Evolutionary conservation across 202 grass and related monocot species (phyloP).

Genomic region (Zizania palustris): DNA sequence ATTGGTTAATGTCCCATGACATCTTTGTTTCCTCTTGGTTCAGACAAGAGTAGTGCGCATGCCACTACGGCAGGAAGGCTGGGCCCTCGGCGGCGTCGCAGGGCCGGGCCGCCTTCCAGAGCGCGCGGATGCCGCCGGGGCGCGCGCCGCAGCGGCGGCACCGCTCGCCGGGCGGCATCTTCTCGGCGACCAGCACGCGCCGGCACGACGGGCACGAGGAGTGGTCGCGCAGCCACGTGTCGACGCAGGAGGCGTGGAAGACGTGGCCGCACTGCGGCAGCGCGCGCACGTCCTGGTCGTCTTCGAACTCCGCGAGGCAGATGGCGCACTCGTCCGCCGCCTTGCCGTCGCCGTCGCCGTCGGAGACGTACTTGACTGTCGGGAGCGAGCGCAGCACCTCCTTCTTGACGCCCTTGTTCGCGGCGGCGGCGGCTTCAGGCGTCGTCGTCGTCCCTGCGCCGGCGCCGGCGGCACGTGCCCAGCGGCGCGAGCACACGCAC

Average conservation of each 20-base stretch:
- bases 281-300: conserved; percentile 64
- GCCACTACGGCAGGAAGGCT: conserved; percentile 23
- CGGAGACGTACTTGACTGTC: conserved; percentile 52
- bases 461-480: conserved; percentile 15
- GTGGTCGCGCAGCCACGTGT: conserved; percentile 70
- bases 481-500: conserved; percentile 60
- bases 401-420: conserved; percentile 74
- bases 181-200: conserved; percentile 53
- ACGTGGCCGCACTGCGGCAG: conserved; percentile 76
- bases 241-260: conserved; percentile 72
- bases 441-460: neutral
- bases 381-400: conserved; percentile 64
- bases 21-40: conserved; percentile 20
- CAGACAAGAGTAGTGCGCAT: conserved; percentile 19
- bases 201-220: conserved; percentile 77
- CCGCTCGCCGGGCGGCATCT: neutral
- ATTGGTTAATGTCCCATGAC: conserved; percentile 1
- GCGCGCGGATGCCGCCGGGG: neutral
- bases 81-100: neutral
- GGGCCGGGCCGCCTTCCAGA: too few species aligned
- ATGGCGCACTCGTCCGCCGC: conserved; percentile 62
- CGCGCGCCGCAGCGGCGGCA: neutral
- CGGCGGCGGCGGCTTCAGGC: neutral
- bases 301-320: conserved; percentile 70
- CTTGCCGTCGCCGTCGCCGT: neutral